A percentile compares a stretch with the other conserved stretches of the same genome.
These are phyloP conservation scores for Thermoascus crustaceus DNA, from an alignment of 2,329 filamentous ascomycete species.

Conservation along the genomic window DNA sequence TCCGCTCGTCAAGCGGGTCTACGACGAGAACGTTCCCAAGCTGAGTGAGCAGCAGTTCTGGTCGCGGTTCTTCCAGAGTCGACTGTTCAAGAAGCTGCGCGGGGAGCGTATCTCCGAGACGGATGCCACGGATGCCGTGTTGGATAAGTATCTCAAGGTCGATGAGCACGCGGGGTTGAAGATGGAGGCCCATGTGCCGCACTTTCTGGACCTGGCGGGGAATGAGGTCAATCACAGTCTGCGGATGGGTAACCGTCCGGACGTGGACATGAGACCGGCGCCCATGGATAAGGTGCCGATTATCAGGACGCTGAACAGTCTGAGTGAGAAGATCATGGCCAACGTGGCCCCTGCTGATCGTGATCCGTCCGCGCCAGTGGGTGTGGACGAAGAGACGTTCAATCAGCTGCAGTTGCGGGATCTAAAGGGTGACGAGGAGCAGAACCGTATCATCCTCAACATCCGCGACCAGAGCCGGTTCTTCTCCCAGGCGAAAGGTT, in stretches of 20 bases:
- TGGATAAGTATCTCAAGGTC: slow-evolving; percentile 76
- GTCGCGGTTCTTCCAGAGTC: slow-evolving; percentile 87
- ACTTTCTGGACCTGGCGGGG: slow-evolving; percentile 84
- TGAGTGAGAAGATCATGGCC: slow-evolving; percentile 89
- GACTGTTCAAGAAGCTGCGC: slow-evolving; percentile 81
- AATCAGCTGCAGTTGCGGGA: slow-evolving; percentile 71
- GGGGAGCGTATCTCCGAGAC: slow-evolving; percentile 76
- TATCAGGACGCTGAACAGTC: slow-evolving; percentile 75
- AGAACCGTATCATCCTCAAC: slow-evolving; percentile 73
- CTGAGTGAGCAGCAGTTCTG: slow-evolving; percentile 77
- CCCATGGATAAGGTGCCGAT: slow-evolving; percentile 73
- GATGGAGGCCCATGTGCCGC: slow-evolving; percentile 60
- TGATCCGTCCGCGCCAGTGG: slow-evolving; percentile 57
- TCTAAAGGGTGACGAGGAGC: slow-evolving; percentile 63
- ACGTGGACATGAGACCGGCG: slow-evolving; percentile 78
- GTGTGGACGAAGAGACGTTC: slow-evolving; percentile 64
- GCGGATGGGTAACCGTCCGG: slow-evolving; percentile 75
- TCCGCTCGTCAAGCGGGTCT: slow-evolving; percentile 78
- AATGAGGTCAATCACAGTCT: slow-evolving; percentile 95
- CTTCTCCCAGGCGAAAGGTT: slow-evolving; percentile 50
- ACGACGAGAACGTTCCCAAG: slow-evolving; percentile 85
- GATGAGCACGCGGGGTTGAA: slow-evolving; percentile 51
- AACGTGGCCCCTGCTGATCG: slow-evolving; percentile 72
- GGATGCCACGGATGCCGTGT: slow-evolving; percentile 67
- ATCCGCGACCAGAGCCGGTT: slow-evolving; percentile 82